Evolutionary conservation across 345 rosid species (phyloP).

Genomic region (Fremontodendron californicum): DNA sequence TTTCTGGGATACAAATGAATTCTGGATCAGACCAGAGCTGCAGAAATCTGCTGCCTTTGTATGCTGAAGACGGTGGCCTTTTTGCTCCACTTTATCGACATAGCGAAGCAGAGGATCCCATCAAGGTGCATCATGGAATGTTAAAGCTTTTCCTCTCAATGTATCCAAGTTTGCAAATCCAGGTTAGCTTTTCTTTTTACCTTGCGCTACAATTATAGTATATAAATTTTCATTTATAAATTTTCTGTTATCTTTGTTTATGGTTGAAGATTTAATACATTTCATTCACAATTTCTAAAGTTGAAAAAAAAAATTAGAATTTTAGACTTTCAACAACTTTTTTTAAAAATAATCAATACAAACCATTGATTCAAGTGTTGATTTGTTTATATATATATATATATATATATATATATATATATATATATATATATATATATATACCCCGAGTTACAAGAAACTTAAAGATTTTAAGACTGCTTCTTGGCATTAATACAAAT

Average conservation of each 20-base stretch:
- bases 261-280: neutral
- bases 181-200: slow-evolving; percentile 33
- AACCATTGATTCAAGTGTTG: too few species aligned
- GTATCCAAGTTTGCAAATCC: slow-evolving; percentile 21
- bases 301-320: neutral
- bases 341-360: too few species aligned
- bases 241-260: neutral
- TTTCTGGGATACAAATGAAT: slow-evolving; percentile 36
- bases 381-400: too few species aligned
- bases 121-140: slow-evolving; percentile 46
- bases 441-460: neutral
- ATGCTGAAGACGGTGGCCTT: neutral
- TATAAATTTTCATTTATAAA: neutral
- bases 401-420: too few species aligned
- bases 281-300: neutral
- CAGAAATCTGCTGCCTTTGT: slow-evolving; percentile 24
- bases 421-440: too few species aligned
- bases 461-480: neutral
- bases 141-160: slow-evolving; percentile 35
- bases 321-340: neutral
- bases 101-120: slow-evolving; percentile 37
- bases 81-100: slow-evolving; percentile 35
- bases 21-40: slow-evolving; percentile 1
- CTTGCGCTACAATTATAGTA: neutral
- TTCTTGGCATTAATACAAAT: too few species aligned